Evolutionary conservation across 345 rosid genomes (phyloP).

Genomic region (Turritis glabra): DNA sequence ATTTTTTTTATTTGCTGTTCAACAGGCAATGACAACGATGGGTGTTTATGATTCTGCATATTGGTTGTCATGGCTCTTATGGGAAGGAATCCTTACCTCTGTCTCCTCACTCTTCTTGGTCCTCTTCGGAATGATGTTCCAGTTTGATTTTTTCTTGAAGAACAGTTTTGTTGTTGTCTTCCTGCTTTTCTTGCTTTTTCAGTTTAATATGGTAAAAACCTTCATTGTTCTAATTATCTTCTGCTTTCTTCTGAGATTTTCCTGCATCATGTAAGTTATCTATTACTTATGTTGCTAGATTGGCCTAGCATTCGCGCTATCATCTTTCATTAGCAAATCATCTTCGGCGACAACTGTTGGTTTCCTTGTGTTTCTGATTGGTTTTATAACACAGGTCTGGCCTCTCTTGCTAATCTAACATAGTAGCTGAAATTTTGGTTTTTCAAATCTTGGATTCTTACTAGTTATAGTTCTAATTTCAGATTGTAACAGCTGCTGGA

Average conservation of each 20-base stretch:
- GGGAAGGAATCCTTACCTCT: slow-evolving; percentile 72
- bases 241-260: neutral
- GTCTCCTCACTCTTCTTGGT: slow-evolving; percentile 74
- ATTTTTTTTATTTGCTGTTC: slow-evolving; percentile 51
- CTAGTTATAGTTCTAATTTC: slow-evolving; percentile 34
- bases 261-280: neutral
- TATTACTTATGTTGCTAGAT: slow-evolving; percentile 51
- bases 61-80: slow-evolving; percentile 86
- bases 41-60: slow-evolving; percentile 86
- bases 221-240: slow-evolving; percentile 17
- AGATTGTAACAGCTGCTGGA: slow-evolving; percentile 54
- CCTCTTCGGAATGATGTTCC: slow-evolving; percentile 94
- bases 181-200: slow-evolving; percentile 77
- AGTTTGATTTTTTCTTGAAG: slow-evolving; percentile 77
- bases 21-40: slow-evolving; percentile 84
- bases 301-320: slow-evolving; percentile 75
- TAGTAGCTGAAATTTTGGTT: slow-evolving; percentile 9
- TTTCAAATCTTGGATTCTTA: slow-evolving; percentile 9
- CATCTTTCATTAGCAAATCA: slow-evolving; percentile 76
- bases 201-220: slow-evolving; percentile 74
- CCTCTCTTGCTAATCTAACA: slow-evolving; percentile 19
- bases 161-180: slow-evolving; percentile 71
- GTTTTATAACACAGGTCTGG: slow-evolving; percentile 81
- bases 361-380: slow-evolving; percentile 70
- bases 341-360: slow-evolving; percentile 78